Percentiles rank a stretch among this genome's conserved stretches.
These are phyloP conservation scores for Huntiella omanensis DNA, from an alignment of 2,329 filamentous ascomycete species.

Conservation along the genomic window DNA sequence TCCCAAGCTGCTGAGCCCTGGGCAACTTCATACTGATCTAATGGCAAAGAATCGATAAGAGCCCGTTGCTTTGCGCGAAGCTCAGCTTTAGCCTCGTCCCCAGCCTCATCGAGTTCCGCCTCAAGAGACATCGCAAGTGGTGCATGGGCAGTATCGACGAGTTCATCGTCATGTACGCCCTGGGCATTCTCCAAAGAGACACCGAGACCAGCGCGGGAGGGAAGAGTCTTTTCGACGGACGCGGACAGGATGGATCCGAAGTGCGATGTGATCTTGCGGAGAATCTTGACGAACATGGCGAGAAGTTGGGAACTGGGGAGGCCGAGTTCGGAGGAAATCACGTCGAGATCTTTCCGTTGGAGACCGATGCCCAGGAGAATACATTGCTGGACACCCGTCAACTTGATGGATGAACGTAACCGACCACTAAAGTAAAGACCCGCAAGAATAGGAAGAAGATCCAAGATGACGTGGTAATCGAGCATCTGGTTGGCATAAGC, in stretches of 20 bases:
- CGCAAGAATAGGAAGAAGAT: slow-evolving; percentile 71
- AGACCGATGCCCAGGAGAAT: slow-evolving; percentile 81
- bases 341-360: slow-evolving; percentile 74
- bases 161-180: slow-evolving; percentile 50
- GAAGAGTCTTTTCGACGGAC: slow-evolving; percentile 50
- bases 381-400: slow-evolving; percentile 68
- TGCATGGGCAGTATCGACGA: slow-evolving; percentile 44
- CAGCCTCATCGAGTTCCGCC: slow-evolving; percentile 71
- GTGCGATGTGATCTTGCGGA: slow-evolving; percentile 67
- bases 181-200: slow-evolving; percentile 40
- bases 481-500: slow-evolving; percentile 94
- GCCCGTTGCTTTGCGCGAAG: slow-evolving; percentile 67
- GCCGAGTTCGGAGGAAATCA: slow-evolving; percentile 58
- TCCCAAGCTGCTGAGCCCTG: slow-evolving; percentile 41
- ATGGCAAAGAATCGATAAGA: slow-evolving; percentile 73
- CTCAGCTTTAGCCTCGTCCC: slow-evolving; percentile 52
- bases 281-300: slow-evolving; percentile 93
- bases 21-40: slow-evolving; percentile 60
- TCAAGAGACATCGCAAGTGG: slow-evolving; percentile 54
- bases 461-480: slow-evolving; percentile 92
- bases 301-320: slow-evolving; percentile 63
- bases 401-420: slow-evolving; percentile 44
- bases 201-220: slow-evolving; percentile 35
- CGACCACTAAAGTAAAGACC: slow-evolving; percentile 69
- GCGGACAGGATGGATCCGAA: slow-evolving; percentile 59